Percentiles rank a stretch among this genome's conserved stretches.
Conservation (phyloP, 208 protist species). For the Trypanosoma vivax region DNA sequence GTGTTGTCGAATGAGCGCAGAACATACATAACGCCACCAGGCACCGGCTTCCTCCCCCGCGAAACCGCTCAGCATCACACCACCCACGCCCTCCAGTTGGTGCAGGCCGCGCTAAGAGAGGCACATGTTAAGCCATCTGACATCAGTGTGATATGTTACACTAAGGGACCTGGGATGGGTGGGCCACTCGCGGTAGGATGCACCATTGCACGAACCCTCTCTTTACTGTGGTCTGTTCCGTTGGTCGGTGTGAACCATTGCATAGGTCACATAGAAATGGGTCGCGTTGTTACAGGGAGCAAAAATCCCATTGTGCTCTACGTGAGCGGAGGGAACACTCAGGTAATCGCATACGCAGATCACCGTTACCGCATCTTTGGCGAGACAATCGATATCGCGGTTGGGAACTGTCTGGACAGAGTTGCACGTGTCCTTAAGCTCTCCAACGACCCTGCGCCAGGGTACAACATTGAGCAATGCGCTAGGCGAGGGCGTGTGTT, state of each 20-base stretch:
- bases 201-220: constrained; percentile 73
- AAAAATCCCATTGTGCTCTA: constrained; percentile 98
- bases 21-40: constrained; percentile 97
- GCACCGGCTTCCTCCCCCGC: constrained; percentile 97
- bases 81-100: constrained; percentile 57
- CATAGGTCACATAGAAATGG: constrained; percentile 99
- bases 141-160: constrained; percentile 95
- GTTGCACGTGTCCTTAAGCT: constrained; percentile 94
- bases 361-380: constrained; percentile 99
- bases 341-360: constrained; percentile 96
- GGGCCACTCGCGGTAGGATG: constrained; percentile 89
- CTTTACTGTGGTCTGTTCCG: constrained; percentile 85
- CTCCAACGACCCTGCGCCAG: constrained; percentile 98
- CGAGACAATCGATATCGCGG: constrained; percentile 99
- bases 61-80: constrained; percentile 98
- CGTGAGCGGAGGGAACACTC: constrained; percentile 99
- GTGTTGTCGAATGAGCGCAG: constrained; percentile 96
- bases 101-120: constrained; percentile 90
- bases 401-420: constrained; percentile 98
- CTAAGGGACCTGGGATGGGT: constrained; percentile 97
- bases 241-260: constrained; percentile 99
- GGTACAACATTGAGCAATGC: constrained; percentile 99
- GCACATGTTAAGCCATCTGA: constrained; percentile 80
- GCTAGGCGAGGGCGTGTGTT: constrained; percentile 82
- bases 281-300: constrained; percentile 92